Evolutionary conservation across 2,329 filamentous ascomycete species (phyloP).

Genomic region (Nigrograna mackinnonii): DNA sequence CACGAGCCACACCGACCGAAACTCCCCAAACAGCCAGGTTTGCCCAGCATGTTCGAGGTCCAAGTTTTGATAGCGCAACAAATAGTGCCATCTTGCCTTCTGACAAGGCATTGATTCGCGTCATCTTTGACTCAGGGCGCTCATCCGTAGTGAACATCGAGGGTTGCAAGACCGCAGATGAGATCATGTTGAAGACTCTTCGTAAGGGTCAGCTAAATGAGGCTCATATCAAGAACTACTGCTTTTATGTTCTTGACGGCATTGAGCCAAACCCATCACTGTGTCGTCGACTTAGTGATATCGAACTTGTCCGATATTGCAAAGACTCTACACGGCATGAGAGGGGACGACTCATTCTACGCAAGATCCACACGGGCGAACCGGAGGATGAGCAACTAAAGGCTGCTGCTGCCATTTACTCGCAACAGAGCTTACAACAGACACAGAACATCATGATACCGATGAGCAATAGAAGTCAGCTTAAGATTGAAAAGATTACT

Average conservation of each 20-base stretch:
- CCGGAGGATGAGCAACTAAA: conserved; percentile 86
- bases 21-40: conserved; percentile 64
- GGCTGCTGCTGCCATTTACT: conserved; percentile 83
- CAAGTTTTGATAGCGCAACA: conserved; percentile 78
- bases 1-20: conserved; percentile 62
- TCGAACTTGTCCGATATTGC: conserved; percentile 88
- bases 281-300: conserved; percentile 81
- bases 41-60: conserved; percentile 74
- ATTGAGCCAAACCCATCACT: conserved; percentile 80
- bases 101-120: conserved; percentile 86
- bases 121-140: conserved; percentile 88
- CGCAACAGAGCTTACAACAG: conserved; percentile 78
- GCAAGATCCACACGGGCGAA: conserved; percentile 90
- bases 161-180: conserved; percentile 87
- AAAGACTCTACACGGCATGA: conserved; percentile 84
- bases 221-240: conserved; percentile 92
- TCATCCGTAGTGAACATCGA: conserved; percentile 94
- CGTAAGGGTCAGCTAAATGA: conserved; percentile 87
- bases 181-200: conserved; percentile 87
- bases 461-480: conserved; percentile 75
- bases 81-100: conserved; percentile 80
- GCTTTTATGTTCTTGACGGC: conserved; percentile 91
- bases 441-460: conserved; percentile 63
- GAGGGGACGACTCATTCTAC: conserved; percentile 84
- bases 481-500: conserved; percentile 86